Evolutionary conservation across 176 grass and related monocot genomes (phyloP), one percentile per base, ranked within the genome.

Genomic region (Leersia perrieri): DNA sequence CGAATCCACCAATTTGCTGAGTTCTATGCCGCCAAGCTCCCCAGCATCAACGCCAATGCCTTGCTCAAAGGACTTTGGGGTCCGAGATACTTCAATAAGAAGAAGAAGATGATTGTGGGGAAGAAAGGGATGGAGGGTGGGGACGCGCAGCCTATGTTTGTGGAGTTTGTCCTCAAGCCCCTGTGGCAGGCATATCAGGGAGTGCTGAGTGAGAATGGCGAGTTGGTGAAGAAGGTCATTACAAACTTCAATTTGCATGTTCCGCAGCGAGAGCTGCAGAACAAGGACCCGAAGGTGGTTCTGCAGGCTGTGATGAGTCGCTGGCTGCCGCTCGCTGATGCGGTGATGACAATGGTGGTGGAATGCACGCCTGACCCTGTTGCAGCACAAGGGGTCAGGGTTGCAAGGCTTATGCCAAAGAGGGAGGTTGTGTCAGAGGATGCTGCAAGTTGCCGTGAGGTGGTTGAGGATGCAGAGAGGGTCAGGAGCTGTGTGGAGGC

Each of bases 1-100:
- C 84, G 92, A 22, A 68, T 86, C 70, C 86, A 87, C 14, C 90
- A 95, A 35, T 95, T 98, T 76, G 92, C 86, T 0, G 68, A 89
- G 1, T 55, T 95, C 31, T 95, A 91, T 55, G 86, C 95, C 8
- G 73, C 75, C 65, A 93, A 90, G 86, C 39, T 66, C 20, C 39
- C 60, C 23, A 58, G 63, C 14, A 73, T 82, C 20, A 97, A 84
- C 5, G 70, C 62, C 15, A 34, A 68, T 1, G 86, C 94, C 29
- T 90, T 98, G 78, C 55, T 98, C n/a, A 87, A 31, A 88, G 88
- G 88, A 33, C 79, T 98, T 3, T 98, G 95, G 95, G 95, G 92
- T 0, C 72, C 92, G 0, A 73, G 87, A 7, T 98, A 94, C 81
- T 91, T 83, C 16, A 76, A 95, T 15, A 91, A 83, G 67, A 89